Base-by-base conservation (phyloP, 1,284 basidiomycete species). In the Lentinula novae-zelandiae region DNA sequence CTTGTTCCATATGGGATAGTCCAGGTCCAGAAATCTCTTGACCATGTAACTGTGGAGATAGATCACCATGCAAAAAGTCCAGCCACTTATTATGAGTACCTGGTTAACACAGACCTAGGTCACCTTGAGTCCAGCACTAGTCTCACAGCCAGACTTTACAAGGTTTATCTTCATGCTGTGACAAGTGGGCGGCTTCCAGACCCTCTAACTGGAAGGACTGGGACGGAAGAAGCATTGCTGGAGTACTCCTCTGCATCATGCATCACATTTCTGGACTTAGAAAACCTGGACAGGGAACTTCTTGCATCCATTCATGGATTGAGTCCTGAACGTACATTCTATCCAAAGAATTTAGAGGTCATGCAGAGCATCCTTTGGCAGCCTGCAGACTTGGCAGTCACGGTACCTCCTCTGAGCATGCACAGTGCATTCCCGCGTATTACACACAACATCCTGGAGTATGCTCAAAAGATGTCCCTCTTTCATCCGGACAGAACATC, bases 211-310 rank as follows among this genome's bases (percentile, higher is more conserved):
- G 66, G 73, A 9, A 74, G 70, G 38, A 77, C 76, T 0, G 82
- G 82, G 3, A 77, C 74, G 1, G 76, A 81, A 56, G 75, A 82
- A 56, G 82, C 80, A 0, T 62, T 82, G 12, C 64, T 68, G 38
- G 67, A 75, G 17, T 66, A 83, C 3, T 63, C 61, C 1, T 78
- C 77, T 2, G 72, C 78, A 2, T 61, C 67, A 5, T 78, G 70
- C 33, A 68, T 65, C 15, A 78, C 82, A 0, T 79, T 78, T 59
- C 70, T 74, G 63, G 64, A 61, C 8, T 68, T 82, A 3, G 60
- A 60, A 3, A 10, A 36, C 4, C 63, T 67, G 0, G 75, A 78
- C n/a, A 64, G 60, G 2, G 51, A 67, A 1, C 64, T 80, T 13
- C 62, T 83, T 5, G 15, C 54, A 3, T 50, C 68, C 27, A 79